Percentiles rank a stretch among this genome's conserved stretches.
phyloP scores from a whole-genome alignment of 352 stramenopile genomes.

The Globisporangium lucens region DNA sequence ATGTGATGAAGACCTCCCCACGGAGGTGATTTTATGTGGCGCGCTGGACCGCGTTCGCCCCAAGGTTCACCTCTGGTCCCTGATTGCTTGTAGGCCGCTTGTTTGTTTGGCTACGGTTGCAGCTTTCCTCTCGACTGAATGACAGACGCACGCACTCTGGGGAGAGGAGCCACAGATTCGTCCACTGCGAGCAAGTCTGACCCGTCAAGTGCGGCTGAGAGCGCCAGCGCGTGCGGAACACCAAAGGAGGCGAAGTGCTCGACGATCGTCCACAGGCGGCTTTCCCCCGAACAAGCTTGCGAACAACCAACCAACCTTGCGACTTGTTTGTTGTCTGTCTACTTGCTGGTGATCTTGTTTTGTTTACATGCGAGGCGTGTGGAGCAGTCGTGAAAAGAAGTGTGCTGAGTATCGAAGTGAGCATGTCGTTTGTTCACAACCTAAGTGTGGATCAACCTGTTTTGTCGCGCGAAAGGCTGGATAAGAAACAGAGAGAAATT shows the following conservation, averaged over 20 bases:
- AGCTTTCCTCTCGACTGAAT: neutral
- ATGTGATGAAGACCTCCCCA: neutral
- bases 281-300: neutral
- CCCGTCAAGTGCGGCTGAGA: neutral
- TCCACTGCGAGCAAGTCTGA: neutral
- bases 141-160: neutral
- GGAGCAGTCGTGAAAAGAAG: neutral
- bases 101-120: neutral
- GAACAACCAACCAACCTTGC: neutral
- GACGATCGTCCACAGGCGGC: neutral
- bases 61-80: neutral
- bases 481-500: neutral
- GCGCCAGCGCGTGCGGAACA: neutral
- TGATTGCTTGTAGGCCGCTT: no score
- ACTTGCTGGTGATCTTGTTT: neutral
- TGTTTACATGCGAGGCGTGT: neutral
- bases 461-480: neutral
- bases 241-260: no score
- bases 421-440: neutral
- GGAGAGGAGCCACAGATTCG: neutral
- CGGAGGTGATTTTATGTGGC: no score
- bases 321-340: neutral
- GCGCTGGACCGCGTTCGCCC: neutral
- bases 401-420: conserved; percentile 1
- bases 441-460: neutral